A percentile compares a stretch with the other conserved stretches of the same genome.
phyloP scores from a whole-genome alignment of 2,329 filamentous ascomycete species.

The Calonectria pteridis region DNA sequence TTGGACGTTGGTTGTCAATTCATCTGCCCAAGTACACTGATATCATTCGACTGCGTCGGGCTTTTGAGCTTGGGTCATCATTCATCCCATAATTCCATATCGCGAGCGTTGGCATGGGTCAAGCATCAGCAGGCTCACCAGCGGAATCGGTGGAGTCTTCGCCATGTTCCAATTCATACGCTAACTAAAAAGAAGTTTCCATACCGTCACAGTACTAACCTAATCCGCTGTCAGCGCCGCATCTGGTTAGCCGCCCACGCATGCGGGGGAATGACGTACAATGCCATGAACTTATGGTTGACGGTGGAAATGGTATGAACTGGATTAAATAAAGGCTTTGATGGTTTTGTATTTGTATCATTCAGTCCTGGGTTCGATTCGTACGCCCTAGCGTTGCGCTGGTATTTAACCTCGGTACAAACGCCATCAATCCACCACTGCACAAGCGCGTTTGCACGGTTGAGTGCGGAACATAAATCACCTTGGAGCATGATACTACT shows the following conservation, averaged over 20 bases:
- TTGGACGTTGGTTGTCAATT: neutral
- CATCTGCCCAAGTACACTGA: neutral
- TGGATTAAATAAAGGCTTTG: neutral
- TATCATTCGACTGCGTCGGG: neutral
- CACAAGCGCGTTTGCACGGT: neutral
- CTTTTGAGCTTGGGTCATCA: neutral
- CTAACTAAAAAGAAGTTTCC: neutral
- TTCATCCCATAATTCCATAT: neutral
- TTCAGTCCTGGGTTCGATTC: neutral
- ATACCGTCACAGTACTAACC: neutral
- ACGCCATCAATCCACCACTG: too few species aligned
- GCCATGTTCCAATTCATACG: neutral
- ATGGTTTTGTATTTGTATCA: neutral
- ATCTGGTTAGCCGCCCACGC: neutral
- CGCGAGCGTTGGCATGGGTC: neutral
- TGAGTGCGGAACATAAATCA: neutral
- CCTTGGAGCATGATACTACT: neutral
- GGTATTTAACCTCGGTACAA: neutral
- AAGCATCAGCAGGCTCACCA: neutral
- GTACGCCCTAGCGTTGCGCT: neutral
- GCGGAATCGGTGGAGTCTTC: neutral
- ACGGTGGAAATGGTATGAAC: neutral
- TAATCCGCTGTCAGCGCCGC: neutral
- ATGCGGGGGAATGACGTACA: neutral
- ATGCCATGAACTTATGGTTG: neutral